These are phyloP conservation scores for Blastobotrys petasosporus DNA, from an alignment of 1,139 yeast species.

Conservation along the genomic window DNA sequence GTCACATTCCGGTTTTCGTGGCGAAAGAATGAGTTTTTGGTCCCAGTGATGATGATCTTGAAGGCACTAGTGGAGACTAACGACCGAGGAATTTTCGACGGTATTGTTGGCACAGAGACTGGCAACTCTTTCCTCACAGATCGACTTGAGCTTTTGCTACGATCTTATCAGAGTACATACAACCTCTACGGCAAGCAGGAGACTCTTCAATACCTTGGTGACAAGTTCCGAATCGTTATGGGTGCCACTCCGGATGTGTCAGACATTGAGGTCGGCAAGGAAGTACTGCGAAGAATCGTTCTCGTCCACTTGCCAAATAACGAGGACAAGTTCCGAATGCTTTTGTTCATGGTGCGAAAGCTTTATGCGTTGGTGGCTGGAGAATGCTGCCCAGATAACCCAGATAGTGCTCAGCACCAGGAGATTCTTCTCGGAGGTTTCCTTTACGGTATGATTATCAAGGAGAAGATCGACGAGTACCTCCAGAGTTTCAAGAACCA, in stretches of 20 bases:
- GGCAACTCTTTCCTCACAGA: conserved; percentile 91
- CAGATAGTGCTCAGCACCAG: conserved; percentile 99
- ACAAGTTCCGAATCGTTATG: conserved; percentile 89
- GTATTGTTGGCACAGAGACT: conserved; percentile 84
- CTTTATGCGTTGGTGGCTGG: conserved; percentile 93
- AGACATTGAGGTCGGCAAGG: conserved; percentile 86
- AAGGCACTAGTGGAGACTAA: conserved; percentile 87
- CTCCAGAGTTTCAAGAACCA: conserved; percentile 66
- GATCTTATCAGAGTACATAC: conserved; percentile 73
- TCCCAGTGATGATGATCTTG: conserved; percentile 88
- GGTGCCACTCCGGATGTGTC: conserved; percentile 83
- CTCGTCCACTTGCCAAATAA: conserved; percentile 70
- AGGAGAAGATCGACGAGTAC: conserved; percentile 94
- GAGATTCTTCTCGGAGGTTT: conserved; percentile 95
- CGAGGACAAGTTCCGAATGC: conserved; percentile 68
- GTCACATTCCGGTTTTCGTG: conserved; percentile 95
- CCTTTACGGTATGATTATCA: conserved; percentile 91
- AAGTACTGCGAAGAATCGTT: conserved; percentile 75
- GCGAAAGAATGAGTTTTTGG: conserved; percentile 91
- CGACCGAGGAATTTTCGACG: conserved; percentile 93
- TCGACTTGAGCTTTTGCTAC: conserved; percentile 87
- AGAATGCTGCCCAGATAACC: conserved; percentile 94
- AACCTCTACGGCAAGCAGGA: conserved; percentile 74
- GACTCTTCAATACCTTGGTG: conserved; percentile 89
- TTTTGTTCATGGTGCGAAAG: conserved; percentile 91